Base-by-base conservation (phyloP, 2,329 filamentous ascomycete species). In the Aspergillus floridensis region DNA sequence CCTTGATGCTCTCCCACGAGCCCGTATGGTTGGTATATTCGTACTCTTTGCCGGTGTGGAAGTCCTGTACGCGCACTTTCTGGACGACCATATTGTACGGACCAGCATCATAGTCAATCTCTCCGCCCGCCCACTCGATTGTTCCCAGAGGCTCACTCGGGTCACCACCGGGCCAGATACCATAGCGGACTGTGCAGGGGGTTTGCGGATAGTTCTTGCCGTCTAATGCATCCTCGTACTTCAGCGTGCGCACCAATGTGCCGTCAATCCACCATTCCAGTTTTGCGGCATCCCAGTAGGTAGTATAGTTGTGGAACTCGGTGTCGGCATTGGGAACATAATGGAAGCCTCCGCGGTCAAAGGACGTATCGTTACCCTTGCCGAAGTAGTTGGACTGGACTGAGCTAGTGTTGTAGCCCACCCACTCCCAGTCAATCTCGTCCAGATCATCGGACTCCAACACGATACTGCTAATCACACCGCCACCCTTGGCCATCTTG, bases 341-440 rank as follows among this genome's bases (percentile, higher is more conserved):
- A 76, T 95, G 90, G 73, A 90, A 90, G 53, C 88, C 87, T 63
- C 91, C 93, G 58, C 93, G 89, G 77, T 93, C 90, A 79, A 93
- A 96, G 4, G 85, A 83, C 1, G 69, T 70, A 0, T 90, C 90
- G 67, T 90, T 84, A 56, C 95, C 95, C 78, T 98, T 96, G 75
- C 93, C 92, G 69, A 97, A 99, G 80, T 96, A 99, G 79, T 99
- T 98, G 68, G 88, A 90, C 77, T 98, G 93, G 35, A 78, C 76
- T 38, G 65, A 57, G 44, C 60, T 69, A 24, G 69, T 72, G 62
- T 77, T 74, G 53, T 72, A 72, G 52, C 77, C 77, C 22, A 77
- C 65, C 74, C 75, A 76, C 57, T 77, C 75, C 75, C 91, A 93
- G 71, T 96, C 92, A 46, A 96, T 87, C 76, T 96, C 91, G 72